These are phyloP conservation scores for Chlamydomonas sphaeroides DNA, from an alignment of 139 green algal species.

Conservation along the genomic window DNA sequence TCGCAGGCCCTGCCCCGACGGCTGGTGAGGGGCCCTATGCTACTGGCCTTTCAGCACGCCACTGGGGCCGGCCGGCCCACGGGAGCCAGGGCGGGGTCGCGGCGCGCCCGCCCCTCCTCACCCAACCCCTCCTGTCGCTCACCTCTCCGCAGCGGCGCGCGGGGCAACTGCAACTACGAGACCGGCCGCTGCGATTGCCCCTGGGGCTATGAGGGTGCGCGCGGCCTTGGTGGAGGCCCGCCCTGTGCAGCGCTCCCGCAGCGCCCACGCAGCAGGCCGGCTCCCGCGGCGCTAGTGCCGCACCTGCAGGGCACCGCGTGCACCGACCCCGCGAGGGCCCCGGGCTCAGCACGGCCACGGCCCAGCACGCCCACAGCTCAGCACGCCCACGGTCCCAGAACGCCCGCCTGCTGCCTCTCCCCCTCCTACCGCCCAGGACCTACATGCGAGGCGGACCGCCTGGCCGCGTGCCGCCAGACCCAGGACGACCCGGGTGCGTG, in stretches of 20 bases:
- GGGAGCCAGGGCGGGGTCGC: no score
- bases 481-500: no score
- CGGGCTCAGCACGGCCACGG: neutral
- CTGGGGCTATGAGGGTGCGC: constrained; percentile 34
- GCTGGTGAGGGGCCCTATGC: no score
- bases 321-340: no score
- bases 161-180: constrained; percentile 42
- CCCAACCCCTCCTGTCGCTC: no score
- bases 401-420: neutral
- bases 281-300: no score
- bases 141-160: neutral
- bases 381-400: neutral
- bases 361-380: neutral
- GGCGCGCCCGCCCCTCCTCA: no score
- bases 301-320: neutral
- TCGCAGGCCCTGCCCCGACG: no score
- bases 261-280: neutral
- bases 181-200: constrained; percentile 40
- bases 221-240: neutral
- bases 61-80: no score
- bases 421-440: neutral
- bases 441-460: no score
- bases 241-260: neutral
- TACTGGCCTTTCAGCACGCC: no score
- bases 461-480: no score